A percentile compares a stretch with the other conserved stretches of the same genome.
Conservation (phyloP, 2,329 filamentous ascomycete genomes). For the Neonectria coccinea region DNA sequence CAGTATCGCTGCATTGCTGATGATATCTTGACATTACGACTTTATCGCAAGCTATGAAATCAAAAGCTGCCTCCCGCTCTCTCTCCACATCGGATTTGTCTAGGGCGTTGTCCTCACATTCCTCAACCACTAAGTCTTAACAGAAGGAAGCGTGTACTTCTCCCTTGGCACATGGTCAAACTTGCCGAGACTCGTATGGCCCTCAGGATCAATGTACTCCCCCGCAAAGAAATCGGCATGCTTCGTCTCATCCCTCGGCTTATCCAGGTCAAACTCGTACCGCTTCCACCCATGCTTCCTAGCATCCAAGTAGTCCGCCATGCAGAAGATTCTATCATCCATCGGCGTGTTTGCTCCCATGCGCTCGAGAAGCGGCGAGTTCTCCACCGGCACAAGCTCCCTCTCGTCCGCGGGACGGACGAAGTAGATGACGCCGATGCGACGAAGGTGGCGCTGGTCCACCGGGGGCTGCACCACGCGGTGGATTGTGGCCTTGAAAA, state of each 20-base stretch:
- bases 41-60: not conserved
- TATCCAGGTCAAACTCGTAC: constrained; percentile 46
- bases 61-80: not conserved
- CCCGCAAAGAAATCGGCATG: constrained; percentile 30
- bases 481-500: constrained; percentile 49
- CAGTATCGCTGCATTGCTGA: not conserved
- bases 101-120: too few relatives aligned
- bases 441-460: constrained; percentile 51
- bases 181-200: constrained; percentile 27
- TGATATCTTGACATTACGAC: too few relatives aligned
- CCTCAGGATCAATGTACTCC: constrained; percentile 26
- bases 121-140: constrained; percentile 5
- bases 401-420: constrained; percentile 53
- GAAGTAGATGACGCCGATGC: constrained; percentile 56
- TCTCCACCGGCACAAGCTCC: constrained; percentile 51
- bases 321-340: constrained; percentile 44
- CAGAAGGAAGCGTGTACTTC: constrained; percentile 23
- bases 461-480: constrained; percentile 46
- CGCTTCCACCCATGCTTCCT: constrained; percentile 48
- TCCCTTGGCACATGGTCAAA: constrained; percentile 26
- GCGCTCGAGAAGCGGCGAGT: constrained; percentile 49
- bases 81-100: too few relatives aligned
- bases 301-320: constrained; percentile 47
- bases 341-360: constrained; percentile 46
- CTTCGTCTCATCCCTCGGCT: constrained; percentile 24